Evolutionary conservation across 1,139 yeast genomes (phyloP), one percentile per base, ranked within the genome.

Genomic region (Taiozyma sp.): DNA sequence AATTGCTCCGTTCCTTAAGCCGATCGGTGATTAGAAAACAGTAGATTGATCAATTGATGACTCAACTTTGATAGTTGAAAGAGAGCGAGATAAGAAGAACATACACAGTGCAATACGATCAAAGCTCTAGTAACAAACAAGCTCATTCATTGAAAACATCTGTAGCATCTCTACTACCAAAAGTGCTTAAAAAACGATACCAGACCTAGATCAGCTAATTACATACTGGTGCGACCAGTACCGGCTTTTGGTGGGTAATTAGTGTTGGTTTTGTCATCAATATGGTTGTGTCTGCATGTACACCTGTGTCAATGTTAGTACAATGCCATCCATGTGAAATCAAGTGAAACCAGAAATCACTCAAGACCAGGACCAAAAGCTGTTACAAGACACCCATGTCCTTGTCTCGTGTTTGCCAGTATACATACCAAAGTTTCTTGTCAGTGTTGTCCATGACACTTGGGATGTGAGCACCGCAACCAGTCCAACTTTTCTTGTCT

Each of bases 401-500:
- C 32, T 12, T 12, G 23, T 12, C 14, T 8, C 12, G 7, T 19
- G 24, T 38, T 9, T 19, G 3, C 13, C 23, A 6, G 9, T 14
- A 10, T 41, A 59, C 62, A 48, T 40, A 60, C 65, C 64, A 62
- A 50, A 42, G 55, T 36, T 53, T 52, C 9, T 47, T 43, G 8
- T 63, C 68, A 24, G 72, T 69, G 46, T 54, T 55, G 43, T 66
- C 67, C 77, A 74, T 72, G 24, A 73, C 74, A 22, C 57, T 49
- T 7, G 70, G 52, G 24, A 73, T 65, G 55, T 73, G 76, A 24
- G 63, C 45, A 27, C 76, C 75, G 52, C 75, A 71, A 14, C 78
- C 78, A 38, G 76, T 70, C 79, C 79, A 75, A 32, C 74, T 63
- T 51, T 70, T 69, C 52, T 68, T 69, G 53, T 70, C 63, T 58